Evolutionary conservation across 2,329 filamentous ascomycete species (phyloP), one percentile per base, ranked within the genome.

Genomic region (Pseudopyricularia javanii): DNA sequence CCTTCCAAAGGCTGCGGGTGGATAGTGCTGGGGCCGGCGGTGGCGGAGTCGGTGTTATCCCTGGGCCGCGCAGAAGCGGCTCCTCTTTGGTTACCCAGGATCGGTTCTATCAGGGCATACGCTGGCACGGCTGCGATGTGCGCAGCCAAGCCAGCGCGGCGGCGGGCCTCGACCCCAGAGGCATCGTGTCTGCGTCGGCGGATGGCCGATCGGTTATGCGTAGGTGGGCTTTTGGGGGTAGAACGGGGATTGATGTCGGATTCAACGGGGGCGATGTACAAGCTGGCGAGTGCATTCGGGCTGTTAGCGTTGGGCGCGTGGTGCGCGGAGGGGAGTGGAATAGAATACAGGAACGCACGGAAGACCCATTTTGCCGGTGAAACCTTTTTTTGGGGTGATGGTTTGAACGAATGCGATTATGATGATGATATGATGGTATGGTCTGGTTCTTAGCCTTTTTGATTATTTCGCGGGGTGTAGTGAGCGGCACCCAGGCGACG

Each of bases 211-310:
- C 59, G 53, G 40, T 40, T 51, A 51, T 58, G 57, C 28, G 40
- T 52, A 5, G 56, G 35, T 26, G 49, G 54, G 54, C 55, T 57
- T 26, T 58, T 60, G 9, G 50, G 17, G 11, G 48, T 15, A 43
- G 51, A 22, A 32, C 58, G 57, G 50, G 35, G 48, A 32, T 54
- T 56, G 12, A 58, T 40, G 28, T 61, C 57, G 26, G 57, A 57
- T 34, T 60, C 56, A 49, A 58, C 56, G 30, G 57, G 58, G 1
- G 58, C 48, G 26, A 56, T 50, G 48, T 61, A 60, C 1, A 61
- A 52, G 12, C 59, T 61, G 51, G 3, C 40, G 45, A 47, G 8
- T 34, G n/a, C 20, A 47, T 53, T n/a, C n/a, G n/a, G n/a, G n/a
- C n/a, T n/a, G n/a, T n/a, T 32, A 33, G 33, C 4, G 20, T 45